Conservation (phyloP, 2,329 filamentous ascomycete species). For the Neurospora sp. region DNA sequence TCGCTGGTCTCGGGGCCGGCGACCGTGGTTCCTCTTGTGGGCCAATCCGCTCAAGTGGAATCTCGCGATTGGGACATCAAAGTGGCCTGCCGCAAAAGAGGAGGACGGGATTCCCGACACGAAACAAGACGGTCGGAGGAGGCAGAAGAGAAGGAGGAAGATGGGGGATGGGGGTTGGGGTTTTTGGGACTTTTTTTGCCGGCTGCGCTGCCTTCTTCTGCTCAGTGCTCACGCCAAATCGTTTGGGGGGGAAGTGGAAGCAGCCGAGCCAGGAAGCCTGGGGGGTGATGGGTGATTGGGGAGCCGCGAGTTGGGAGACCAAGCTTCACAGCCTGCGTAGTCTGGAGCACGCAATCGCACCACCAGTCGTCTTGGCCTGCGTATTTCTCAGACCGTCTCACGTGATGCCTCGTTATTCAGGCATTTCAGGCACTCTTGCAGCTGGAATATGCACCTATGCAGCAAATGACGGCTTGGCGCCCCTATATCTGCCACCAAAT, state of each 20-base stretch:
- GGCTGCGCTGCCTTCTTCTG: conserved; percentile 10
- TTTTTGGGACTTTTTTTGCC: conserved; percentile 18
- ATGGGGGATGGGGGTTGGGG: conserved; percentile 16
- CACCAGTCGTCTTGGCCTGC: conserved; percentile 6
- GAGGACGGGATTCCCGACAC: conserved; percentile 2
- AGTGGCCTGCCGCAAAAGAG: conserved; percentile 17
- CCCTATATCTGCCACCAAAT: conserved; percentile 8
- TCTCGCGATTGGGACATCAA: conserved; percentile 19
- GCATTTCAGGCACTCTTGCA: conserved; percentile 17
- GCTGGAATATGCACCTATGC: conserved; percentile 14
- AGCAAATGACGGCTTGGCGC: conserved; percentile 15
- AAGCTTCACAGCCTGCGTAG: conserved; percentile 15
- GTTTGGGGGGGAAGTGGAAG: conserved; percentile 17
- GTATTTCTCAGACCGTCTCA: conserved; percentile 17
- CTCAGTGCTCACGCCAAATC: background rate
- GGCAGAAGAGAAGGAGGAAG: conserved; percentile 11
- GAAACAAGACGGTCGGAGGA: conserved; percentile 6
- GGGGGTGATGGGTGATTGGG: conserved; percentile 14
- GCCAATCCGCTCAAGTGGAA: conserved; percentile 14
- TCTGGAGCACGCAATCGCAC: conserved; percentile 13
- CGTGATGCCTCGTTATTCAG: conserved; percentile 13
- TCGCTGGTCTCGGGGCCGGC: conserved; percentile 9
- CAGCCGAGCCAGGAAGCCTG: conserved; percentile 7
- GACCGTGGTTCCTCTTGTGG: conserved; percentile 16
- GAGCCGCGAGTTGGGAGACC: conserved; percentile 8